Evolutionary conservation across 495 filamentous ascomycete species (phyloP), one percentile per base, ranked within the genome.

Genomic region (Tricharina praecox): DNA sequence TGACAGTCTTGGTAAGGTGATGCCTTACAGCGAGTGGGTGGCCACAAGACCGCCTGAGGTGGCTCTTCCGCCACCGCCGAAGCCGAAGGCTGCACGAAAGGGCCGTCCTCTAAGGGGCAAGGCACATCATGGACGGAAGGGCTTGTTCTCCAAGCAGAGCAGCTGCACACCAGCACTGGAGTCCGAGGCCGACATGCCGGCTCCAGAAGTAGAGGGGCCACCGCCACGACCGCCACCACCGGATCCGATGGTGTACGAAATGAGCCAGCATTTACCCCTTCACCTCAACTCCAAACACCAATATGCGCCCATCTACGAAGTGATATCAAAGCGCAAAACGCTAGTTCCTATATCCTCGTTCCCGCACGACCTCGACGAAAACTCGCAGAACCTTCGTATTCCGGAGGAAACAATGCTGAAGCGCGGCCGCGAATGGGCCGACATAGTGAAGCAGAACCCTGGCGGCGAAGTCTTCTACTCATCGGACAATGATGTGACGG

Each of bases 401-500:
- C 42, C 48, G 7, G 56, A 59, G 43, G 33, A 47, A 0, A 25
- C 34, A 0, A 50, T 59, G 47, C 16, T 53, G 8, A 28, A 33
- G 10, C 56, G 56, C 4, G 56, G 56, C 23, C 56, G 56, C 18
- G 35, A 41, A 23, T 59, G 56, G 56, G 15, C 16, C 5, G 33
- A 46, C 23, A 58, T 59, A 25, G 16, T 47, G 32, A 37, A 32
- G n/a, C 51, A 53, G 5, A 45, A 53, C 9, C 37, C 40, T n/a
- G 56, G 50, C 13, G 57, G 52, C 1, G 16, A 48, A 16, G 50
- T 58, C 23, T 23, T 47, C 19, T 61, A 61, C 42, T 60, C 57
- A 13, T 61, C 58, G 3, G 58, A 61, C 35, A 61, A 61, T 42
- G 57, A 56, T 24, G 53, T 53, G 9, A 49, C 48, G 4, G 9